A percentile compares a stretch with the other conserved stretches of the same genome.
Evolutionary conservation across 371 early-diverging fungal species (phyloP).

Genomic region (Choanephora cucurbitarum): DNA sequence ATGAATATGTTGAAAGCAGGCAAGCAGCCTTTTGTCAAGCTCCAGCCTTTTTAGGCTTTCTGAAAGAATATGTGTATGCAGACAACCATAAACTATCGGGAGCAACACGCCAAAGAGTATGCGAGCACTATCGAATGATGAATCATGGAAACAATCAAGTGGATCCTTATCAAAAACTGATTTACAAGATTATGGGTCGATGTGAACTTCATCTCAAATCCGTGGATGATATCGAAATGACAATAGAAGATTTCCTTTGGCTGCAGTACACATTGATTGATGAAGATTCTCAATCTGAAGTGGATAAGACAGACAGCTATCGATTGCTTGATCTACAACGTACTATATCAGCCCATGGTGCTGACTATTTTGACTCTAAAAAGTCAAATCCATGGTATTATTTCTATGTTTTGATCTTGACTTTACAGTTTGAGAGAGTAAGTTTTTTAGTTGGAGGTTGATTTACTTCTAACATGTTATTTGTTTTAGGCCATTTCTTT

Average conservation of each 20-base stretch:
- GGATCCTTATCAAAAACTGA: slow-evolving; percentile 87
- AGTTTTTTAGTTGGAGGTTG: slow-evolving; percentile 4
- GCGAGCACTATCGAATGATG: slow-evolving; percentile 60
- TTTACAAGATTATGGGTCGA: slow-evolving; percentile 88
- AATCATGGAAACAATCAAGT: slow-evolving; percentile 45
- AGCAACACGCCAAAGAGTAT: slow-evolving; percentile 49
- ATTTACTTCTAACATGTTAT: not conserved
- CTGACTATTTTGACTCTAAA: slow-evolving; percentile 64
- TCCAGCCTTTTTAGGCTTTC: slow-evolving; percentile 57
- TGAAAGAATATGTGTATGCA: slow-evolving; percentile 67
- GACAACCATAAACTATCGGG: slow-evolving; percentile 35
- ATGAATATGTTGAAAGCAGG: slow-evolving; percentile 61
- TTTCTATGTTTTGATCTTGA: slow-evolving; percentile 79
- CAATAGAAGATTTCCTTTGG: slow-evolving; percentile 92
- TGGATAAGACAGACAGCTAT: slow-evolving; percentile 43
- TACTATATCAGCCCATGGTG: slow-evolving; percentile 61
- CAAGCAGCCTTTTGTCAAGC: slow-evolving; percentile 54
- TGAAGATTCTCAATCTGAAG: slow-evolving; percentile 40
- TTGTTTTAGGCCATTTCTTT: slow-evolving; percentile 68
- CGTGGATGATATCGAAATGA: slow-evolving; percentile 62
- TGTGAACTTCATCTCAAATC: slow-evolving; percentile 74
- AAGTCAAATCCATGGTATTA: slow-evolving; percentile 75
- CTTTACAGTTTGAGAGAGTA: slow-evolving; percentile 87
- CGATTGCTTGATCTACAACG: slow-evolving; percentile 67
- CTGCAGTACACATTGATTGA: slow-evolving; percentile 66